Evolutionary conservation across 129 eudicot genomes (phyloP), one percentile per base, ranked within the genome.

Genomic region (Lactuca saligna): DNA sequence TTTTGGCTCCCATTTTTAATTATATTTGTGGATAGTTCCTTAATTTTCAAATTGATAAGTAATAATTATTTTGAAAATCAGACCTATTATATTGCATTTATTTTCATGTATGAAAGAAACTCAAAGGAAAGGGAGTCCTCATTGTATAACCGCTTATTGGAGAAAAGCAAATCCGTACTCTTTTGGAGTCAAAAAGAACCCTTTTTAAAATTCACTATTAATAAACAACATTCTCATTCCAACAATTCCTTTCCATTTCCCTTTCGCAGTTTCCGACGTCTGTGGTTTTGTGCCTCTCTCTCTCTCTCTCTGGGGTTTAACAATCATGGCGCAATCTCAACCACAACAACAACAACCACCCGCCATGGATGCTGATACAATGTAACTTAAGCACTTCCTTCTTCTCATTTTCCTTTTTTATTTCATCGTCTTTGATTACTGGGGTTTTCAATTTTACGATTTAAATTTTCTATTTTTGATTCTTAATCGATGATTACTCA

Each of bases 331-430:
- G 54, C 82, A 79, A 67, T 63, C 75, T 54, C 61, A 25, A 25
- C 29, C 29, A 25, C 29, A 25, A 25, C 29, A 67, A 57, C 82
- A 31, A 56, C 61, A 56, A 8, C 80, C 38, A 67, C 34, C 80
- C 63, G 50, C 53, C 70, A 72, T 73, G 79, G 82, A 79, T 59
- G 58, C 72, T 49, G 82, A 79, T 67, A 59, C 75, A 60, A 79
- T 79, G 82, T 79, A 72, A 75, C 29, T 25, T 25, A 25, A 25
- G 15, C 54, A 50, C 15, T 66, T 46, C 6, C 17, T 14, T 14
- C n/a, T 31, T 29, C 49, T 8, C 12, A n/a, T 44, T 64, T 42
- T 58, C 38, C 39, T 16, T 39, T 8, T 66, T 73, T 59, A 0
- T 41, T 53, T n/a, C 10, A 12, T 15, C 13, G 25, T 53, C 17